These are phyloP conservation scores for Syncephalastrum monosporum DNA, from an alignment of 371 early-diverging fungal genomes.

Conservation along the genomic window DNA sequence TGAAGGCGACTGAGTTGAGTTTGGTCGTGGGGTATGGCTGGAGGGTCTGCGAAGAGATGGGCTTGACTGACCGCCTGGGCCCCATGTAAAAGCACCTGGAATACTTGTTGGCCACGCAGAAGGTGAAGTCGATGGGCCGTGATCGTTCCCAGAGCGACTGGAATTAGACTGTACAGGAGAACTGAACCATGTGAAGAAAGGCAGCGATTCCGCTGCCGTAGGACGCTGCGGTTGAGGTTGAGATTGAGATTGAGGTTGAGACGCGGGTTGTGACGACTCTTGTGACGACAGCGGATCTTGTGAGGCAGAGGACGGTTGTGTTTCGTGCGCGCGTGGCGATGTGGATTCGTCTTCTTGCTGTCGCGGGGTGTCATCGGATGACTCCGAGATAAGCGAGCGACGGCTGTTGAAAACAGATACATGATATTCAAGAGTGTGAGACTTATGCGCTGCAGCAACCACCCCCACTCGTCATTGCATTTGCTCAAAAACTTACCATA, in stretches of 20 bases:
- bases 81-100: conserved; percentile 31
- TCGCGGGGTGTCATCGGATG: conserved; percentile 5
- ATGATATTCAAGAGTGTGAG: not conserved
- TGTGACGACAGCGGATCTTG: no score
- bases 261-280: not conserved
- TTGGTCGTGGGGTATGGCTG: conserved; percentile 3
- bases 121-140: conserved; percentile 10
- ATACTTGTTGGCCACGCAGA: conserved; percentile 21
- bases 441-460: not conserved
- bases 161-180: no score
- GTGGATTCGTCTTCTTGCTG: conserved; percentile 6
- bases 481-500: conserved; percentile 59
- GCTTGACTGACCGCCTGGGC: conserved; percentile 15
- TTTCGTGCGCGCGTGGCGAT: no score
- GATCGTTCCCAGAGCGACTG: not conserved
- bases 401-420: conserved; percentile 21
- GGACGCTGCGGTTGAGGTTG: not conserved
- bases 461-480: not conserved
- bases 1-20: conserved; percentile 2
- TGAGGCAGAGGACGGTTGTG: no score
- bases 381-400: conserved; percentile 28
- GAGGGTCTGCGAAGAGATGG: not conserved
- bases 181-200: no score
- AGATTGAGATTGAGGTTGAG: not conserved
- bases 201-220: not conserved